phyloP scores from a whole-genome alignment of 495 filamentous ascomycete species.

The Aspergillus avenaceus region DNA sequence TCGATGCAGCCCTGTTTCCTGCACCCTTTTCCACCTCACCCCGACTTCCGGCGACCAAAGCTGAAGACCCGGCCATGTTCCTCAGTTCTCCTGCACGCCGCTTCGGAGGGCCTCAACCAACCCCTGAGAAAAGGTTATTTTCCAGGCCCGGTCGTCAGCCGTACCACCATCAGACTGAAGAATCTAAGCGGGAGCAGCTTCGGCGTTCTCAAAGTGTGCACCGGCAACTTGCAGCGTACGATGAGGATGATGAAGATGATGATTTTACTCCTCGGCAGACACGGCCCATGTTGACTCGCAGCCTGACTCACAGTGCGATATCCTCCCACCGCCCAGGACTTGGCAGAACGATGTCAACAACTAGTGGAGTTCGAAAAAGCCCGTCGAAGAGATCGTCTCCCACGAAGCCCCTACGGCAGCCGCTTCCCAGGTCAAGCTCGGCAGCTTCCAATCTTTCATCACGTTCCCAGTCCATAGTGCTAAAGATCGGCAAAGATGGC shows the following conservation, averaged over 20 bases:
- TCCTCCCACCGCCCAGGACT: conserved; percentile 25
- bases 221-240: conserved; percentile 19
- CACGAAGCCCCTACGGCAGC: conserved; percentile 31
- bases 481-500: conserved; percentile 69
- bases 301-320: conserved; percentile 45
- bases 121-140: conserved; percentile 28
- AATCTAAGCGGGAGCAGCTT: conserved; percentile 51
- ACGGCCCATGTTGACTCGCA: conserved; percentile 57
- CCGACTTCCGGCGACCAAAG: conserved; percentile 33
- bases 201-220: conserved; percentile 29
- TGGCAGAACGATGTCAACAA: conserved; percentile 28
- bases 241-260: conserved; percentile 39
- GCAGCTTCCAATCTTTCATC: conserved; percentile 26
- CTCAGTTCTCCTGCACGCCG: conserved; percentile 49
- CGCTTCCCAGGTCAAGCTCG: conserved; percentile 30
- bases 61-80: conserved; percentile 54
- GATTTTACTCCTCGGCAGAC: conserved; percentile 37
- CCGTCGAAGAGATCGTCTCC: conserved; percentile 43
- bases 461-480: conserved; percentile 51
- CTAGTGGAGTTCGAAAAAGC: conserved; percentile 41
- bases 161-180: conserved; percentile 56
- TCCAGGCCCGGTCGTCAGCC: conserved; percentile 42
- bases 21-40: conserved; percentile 47
- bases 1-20: conserved; percentile 41
- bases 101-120: conserved; percentile 40